phyloP scores from a whole-genome alignment of 2,329 filamentous ascomycete genomes.

The Graphium sp. region DNA sequence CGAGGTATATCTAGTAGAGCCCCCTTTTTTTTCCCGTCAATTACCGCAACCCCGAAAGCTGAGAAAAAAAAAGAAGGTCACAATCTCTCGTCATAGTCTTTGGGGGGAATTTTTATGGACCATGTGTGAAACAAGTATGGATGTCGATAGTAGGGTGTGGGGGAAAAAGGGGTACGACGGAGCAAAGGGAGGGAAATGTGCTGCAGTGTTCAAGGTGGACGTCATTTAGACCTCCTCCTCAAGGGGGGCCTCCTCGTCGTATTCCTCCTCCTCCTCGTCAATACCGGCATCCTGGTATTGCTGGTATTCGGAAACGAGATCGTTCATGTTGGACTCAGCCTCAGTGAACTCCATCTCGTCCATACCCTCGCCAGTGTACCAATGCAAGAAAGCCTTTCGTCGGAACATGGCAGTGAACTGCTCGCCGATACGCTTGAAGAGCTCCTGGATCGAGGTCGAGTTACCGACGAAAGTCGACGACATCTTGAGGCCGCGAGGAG shows the following conservation, averaged over 20 bases:
- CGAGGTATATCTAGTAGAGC: conserved; percentile 22
- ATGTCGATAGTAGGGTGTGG: no score
- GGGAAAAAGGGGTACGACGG: no score
- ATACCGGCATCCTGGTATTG: conserved; percentile 99
- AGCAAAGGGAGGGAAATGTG: no score
- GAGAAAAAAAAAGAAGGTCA: conserved; percentile 6
- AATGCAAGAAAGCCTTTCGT: conserved; percentile 99
- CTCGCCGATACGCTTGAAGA: conserved; percentile 99
- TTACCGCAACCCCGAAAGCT: conserved; percentile 11
- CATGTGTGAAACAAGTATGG: no score
- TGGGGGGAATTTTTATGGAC: no score
- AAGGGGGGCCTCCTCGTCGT: conserved; percentile 66
- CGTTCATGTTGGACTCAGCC: conserved; percentile 99
- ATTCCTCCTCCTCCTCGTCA: conserved; percentile 94
- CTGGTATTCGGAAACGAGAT: conserved; percentile 98
- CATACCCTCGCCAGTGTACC: conserved; percentile 99
- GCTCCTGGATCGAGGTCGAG: conserved; percentile 98
- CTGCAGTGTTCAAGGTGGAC: conserved; percentile 1
- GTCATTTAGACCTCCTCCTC: conserved; percentile 48
- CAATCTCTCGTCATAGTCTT: no score
- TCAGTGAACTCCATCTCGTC: conserved; percentile 99
- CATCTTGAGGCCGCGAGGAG: conserved; percentile 96
- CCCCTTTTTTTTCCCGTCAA: conserved; percentile 10
- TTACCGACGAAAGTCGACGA: conserved; percentile 98
- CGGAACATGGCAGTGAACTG: conserved; percentile 99